Evolutionary conservation across 2,329 filamentous ascomycete genomes (phyloP).

Genomic region (Epichloe bromicola): DNA sequence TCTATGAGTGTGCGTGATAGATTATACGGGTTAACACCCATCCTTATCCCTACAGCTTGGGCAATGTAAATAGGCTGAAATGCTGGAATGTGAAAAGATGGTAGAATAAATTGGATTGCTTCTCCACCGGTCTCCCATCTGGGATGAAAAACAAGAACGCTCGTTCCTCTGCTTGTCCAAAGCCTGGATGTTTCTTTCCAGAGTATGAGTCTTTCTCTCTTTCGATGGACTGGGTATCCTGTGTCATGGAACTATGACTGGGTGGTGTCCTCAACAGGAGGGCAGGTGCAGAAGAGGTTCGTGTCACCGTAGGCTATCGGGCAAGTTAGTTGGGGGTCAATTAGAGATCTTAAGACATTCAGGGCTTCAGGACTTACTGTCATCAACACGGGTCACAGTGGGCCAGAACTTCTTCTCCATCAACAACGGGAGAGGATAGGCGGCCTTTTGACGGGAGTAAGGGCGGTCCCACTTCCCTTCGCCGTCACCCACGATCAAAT

Average conservation of each 20-base stretch:
- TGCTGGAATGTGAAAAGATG: background rate
- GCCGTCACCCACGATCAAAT: slow-evolving; percentile 50
- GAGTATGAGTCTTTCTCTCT: no score
- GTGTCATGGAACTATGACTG: slow-evolving; percentile 2
- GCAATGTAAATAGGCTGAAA: background rate
- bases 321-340: slow-evolving; percentile 1
- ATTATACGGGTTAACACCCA: background rate
- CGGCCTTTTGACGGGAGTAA: slow-evolving; percentile 71
- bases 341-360: background rate
- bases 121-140: background rate
- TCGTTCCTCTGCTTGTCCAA: background rate
- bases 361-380: slow-evolving; percentile 52
- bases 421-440: slow-evolving; percentile 72
- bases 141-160: background rate
- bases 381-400: slow-evolving; percentile 71
- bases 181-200: no score
- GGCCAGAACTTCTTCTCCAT: slow-evolving; percentile 98
- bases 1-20: slow-evolving; percentile 3
- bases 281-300: slow-evolving; percentile 91
- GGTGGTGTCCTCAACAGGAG: slow-evolving; percentile 58
- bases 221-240: background rate
- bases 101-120: background rate
- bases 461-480: slow-evolving; percentile 61
- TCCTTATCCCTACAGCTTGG: background rate
- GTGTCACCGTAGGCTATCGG: slow-evolving; percentile 67